Base-by-base conservation (phyloP, 1,139 yeast genomes). In the Yamadazyma dushanensis region DNA sequence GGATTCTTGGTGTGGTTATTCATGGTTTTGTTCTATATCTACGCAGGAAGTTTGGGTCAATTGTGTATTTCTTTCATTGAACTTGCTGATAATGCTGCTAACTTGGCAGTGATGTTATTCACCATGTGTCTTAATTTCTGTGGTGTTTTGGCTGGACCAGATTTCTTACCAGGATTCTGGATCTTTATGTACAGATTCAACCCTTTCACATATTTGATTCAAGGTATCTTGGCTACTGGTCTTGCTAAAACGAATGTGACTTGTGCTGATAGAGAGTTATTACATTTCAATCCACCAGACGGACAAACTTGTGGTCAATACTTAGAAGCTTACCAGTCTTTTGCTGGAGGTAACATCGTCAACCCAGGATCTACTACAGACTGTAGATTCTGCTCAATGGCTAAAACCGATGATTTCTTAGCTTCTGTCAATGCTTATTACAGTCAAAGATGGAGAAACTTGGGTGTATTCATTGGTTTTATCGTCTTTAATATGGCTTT, bases 1-100 rank as follows among this genome's bases (percentile, higher is more conserved):
- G 92, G 92, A 47, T 89, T 78, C 5, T 61, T 81, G 49, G 71
- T 78, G 57, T 84, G 86, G 82, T 61, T 85, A 51, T 65, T 70
- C 36, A 50, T 77, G 15, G 60, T 71, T 39, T 60, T 73, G 3
- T 83, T 78, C 67, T 81, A 63, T 54, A 66, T 83, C 26, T 86
- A 71, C 62, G 55, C 77, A 29, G 71, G 81, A 34, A 70, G 90
- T 2, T 66, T 83, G 62, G 92, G 85, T 34, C 85, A 82, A 41
- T 56, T 80, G 54, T 63, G 74, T 48, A 70, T 78, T 43, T 78
- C 89, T 1, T 83, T 82, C 51, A 62, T 71, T 37, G 83, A 82
- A 38, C 56, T 78, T 34, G 81, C 79, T n/a, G 85, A 80, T 34
- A 78, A 84, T 40, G 95, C 92, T 34, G 90, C 87, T 42, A 82